Evolutionary conservation across 345 rosid species (phyloP).

Genomic region (Eucalyptus curtisii): DNA sequence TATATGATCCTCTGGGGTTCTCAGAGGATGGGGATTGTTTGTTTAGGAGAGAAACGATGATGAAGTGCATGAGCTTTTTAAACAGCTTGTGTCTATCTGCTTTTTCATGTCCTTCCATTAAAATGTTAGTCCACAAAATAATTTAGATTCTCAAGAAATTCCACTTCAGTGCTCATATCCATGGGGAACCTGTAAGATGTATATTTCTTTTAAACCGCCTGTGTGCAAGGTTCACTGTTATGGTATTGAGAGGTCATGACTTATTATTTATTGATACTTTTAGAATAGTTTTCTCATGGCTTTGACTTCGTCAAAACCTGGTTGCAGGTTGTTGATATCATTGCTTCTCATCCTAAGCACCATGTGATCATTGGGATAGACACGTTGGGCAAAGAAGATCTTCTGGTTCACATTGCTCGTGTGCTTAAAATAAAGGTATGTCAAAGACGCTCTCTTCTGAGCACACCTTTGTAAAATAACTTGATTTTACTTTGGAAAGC

Average conservation of each 20-base stretch:
- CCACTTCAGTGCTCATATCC: neutral
- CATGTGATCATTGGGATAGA: conserved; percentile 64
- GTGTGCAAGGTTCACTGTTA: neutral
- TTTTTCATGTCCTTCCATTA: neutral
- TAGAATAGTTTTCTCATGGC: neutral
- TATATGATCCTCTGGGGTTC: neutral
- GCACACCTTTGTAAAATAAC: neutral
- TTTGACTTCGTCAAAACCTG: neutral
- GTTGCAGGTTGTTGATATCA: conserved; percentile 47
- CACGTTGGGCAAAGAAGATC: conserved; percentile 65
- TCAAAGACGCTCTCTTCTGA: neutral
- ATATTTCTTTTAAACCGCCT: neutral
- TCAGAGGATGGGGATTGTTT: neutral
- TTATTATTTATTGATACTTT: neutral
- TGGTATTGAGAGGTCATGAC: neutral
- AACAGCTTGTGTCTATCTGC: neutral
- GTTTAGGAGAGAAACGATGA: neutral
- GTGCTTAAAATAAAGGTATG: conserved; percentile 48
- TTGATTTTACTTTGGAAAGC: neutral
- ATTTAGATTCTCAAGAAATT: neutral
- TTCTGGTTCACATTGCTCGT: conserved; percentile 39
- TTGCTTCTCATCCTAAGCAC: conserved; percentile 53
- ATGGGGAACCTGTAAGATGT: neutral
- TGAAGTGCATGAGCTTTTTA: neutral
- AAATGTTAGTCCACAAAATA: neutral